A percentile compares a stretch with the other conserved stretches of the same genome.
phyloP scores from a whole-genome alignment of 805 yeast species.

The Candida bentonensis region DNA sequence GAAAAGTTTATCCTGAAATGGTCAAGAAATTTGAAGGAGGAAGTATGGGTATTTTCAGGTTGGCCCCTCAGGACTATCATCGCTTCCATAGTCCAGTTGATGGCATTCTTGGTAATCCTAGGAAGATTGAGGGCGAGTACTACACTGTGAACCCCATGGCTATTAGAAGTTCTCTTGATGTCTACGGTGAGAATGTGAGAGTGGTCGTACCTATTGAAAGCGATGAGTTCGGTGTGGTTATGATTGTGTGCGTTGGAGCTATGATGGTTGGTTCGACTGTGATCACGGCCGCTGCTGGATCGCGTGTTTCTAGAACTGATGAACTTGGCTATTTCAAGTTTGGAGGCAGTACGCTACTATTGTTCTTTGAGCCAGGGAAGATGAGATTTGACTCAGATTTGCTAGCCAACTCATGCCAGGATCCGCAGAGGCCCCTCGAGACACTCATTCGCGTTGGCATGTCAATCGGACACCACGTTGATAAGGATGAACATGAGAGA shows the following conservation, averaged over 20 bases:
- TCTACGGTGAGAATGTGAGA: conserved; percentile 82
- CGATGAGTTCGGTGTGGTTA: conserved; percentile 59
- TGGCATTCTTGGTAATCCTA: conserved; percentile 55
- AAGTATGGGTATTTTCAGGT: conserved; percentile 63
- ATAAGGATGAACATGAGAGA: conserved; percentile 35
- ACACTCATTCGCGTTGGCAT: conserved; percentile 82
- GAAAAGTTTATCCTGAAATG: conserved; percentile 25
- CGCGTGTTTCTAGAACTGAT: conserved; percentile 48
- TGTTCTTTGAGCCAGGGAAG: conserved; percentile 38
- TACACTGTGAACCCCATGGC: conserved; percentile 98
- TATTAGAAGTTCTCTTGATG: conserved; percentile 72
- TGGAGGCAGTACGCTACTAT: conserved; percentile 82
- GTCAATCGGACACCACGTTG: conserved; percentile 68
- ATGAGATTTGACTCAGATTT: conserved; percentile 59
- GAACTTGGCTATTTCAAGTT: conserved; percentile 91
- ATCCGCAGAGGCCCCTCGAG: conserved; percentile 41
- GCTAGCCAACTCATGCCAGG: conserved; percentile 38
- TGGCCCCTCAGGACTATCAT: conserved; percentile 97
- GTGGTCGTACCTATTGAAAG: conserved; percentile 66
- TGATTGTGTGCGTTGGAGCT: conserved; percentile 82
- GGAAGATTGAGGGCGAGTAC: conserved; percentile 72
- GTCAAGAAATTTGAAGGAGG: conserved; percentile 33
- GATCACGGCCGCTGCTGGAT: conserved; percentile 50
- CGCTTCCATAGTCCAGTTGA: conserved; percentile 81
- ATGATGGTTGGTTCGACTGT: conserved; percentile 97